Evolutionary conservation across 2,329 filamentous ascomycete species (phyloP).

Genomic region (Cordyceps tenuipes): DNA sequence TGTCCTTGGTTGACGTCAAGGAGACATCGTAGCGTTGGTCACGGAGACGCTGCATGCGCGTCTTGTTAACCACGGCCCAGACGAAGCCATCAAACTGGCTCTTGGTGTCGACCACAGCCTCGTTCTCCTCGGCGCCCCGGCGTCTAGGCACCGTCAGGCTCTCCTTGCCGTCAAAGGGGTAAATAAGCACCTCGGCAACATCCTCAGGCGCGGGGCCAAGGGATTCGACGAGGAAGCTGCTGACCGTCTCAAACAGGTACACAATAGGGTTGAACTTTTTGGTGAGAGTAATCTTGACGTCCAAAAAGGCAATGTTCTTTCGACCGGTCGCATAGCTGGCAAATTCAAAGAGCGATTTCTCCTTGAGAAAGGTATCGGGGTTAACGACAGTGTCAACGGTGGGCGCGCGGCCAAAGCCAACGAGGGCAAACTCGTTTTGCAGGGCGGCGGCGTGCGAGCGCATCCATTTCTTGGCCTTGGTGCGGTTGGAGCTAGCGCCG

Average conservation of each 20-base stretch:
- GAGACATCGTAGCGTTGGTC: constrained; percentile 93
- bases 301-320: constrained; percentile 85
- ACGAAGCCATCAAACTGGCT: constrained; percentile 83
- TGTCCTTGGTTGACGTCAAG: constrained; percentile 87
- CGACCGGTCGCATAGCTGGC: constrained; percentile 82
- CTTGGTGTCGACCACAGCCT: constrained; percentile 43
- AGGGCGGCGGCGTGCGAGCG: constrained; percentile 64
- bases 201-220: constrained; percentile 60
- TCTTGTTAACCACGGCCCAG: constrained; percentile 93
- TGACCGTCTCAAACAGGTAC: constrained; percentile 51
- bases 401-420: constrained; percentile 64
- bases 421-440: constrained; percentile 73
- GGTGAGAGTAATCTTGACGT: constrained; percentile 70
- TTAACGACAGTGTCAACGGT: constrained; percentile 35
- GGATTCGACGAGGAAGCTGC: constrained; percentile 75
- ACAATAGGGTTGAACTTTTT: constrained; percentile 80
- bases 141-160: constrained; percentile 61
- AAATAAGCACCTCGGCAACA: constrained; percentile 65
- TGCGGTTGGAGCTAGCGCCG: constrained; percentile 71
- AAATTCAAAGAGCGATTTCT: constrained; percentile 83
- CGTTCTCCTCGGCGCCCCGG: constrained; percentile 47
- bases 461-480: constrained; percentile 74
- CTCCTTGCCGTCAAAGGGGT: constrained; percentile 91
- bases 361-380: constrained; percentile 54
- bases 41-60: constrained; percentile 78